Conservation (phyloP, 805 yeast species). For the Candida krabiensis region DNA sequence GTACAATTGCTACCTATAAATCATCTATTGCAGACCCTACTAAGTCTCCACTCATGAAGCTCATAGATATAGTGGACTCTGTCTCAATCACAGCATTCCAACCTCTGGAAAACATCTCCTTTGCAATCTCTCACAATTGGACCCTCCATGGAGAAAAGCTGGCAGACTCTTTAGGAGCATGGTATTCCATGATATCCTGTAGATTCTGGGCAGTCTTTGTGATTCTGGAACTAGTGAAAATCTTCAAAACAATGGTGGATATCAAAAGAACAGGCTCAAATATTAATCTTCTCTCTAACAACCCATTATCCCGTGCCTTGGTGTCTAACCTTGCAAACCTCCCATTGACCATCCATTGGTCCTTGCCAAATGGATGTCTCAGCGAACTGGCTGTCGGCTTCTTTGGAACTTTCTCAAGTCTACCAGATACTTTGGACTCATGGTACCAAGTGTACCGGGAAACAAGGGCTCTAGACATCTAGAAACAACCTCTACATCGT, state of each 20-base stretch:
- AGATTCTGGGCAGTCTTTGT: constrained; percentile 37
- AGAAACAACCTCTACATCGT: no score
- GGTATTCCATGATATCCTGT: constrained; percentile 34
- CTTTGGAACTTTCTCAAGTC: constrained; percentile 31
- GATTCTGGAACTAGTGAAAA: constrained; percentile 30
- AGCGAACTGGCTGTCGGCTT: constrained; percentile 33
- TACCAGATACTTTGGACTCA: constrained; percentile 23
- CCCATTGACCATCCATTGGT: constrained; percentile 40
- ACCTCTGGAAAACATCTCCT: constrained; percentile 36
- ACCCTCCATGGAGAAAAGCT: constrained; percentile 19
- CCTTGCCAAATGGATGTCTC: constrained; percentile 34
- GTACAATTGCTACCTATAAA: constrained; percentile 19
- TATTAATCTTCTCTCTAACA: constrained; percentile 8
- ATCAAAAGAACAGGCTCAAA: constrained; percentile 6
- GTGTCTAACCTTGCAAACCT: constrained; percentile 34
- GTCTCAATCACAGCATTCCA: constrained; percentile 31
- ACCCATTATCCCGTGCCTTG: constrained; percentile 18
- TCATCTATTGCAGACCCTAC: constrained; percentile 5
- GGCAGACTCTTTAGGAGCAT: constrained; percentile 11
- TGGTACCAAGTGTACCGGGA: constrained; percentile 21
- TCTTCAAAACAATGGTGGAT: constrained; percentile 10
- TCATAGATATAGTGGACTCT: constrained; percentile 26
- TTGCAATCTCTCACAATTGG: constrained; percentile 34
- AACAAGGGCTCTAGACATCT: constrained; percentile 11
- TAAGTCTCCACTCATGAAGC: constrained; percentile 17